Evolutionary conservation across 768 basidiomycete genomes (phyloP), one percentile per base, ranked within the genome.

Genomic region (Hypholoma sublateritium): DNA sequence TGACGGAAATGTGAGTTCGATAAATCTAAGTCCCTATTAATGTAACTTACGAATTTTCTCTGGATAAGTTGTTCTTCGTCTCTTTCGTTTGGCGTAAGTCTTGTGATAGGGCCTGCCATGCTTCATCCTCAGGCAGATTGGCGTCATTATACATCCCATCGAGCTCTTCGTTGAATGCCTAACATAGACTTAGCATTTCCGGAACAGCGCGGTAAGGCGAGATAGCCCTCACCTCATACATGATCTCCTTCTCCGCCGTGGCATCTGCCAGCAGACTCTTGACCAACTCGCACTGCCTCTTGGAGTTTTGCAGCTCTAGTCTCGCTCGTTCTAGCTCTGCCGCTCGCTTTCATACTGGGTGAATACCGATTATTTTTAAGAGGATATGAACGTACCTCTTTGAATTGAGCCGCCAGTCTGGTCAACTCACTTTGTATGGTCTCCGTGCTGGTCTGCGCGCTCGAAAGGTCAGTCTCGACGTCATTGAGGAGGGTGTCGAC

Each of bases 151-250:
- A 96, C 91, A 96, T 92, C 16, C 83, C 85, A 61, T 95, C 93
- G 32, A 97, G 79, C 69, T 96, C 94, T 67, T 94, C 93, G 69
- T 97, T 96, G 75, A 97, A 95, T 2, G 92, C 90, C 93, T 95
- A 59, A 50, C 34, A 24, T 19, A 7, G 32, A 48, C 22, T 50
- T 25, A 6, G 4, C 19, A 12, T 17, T 39, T 24, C 42, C 17
- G 22, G 36, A 36, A 7, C 21, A 41, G 32, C 11, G 8, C 12
- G 17, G 50, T 32, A 16, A 12, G 14, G 19, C 25, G 17, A 14
- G 63, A 36, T 44, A 51, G 42, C n/a, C 14, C 61, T 54, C 61
- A 94, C 93, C 79, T 94, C 90, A 61, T 95, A 95, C 82, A 96
- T 89, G 69, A 93, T 90, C 65, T 95, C 91, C 71, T 95, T 91